Evolutionary conservation across 73 alveolate species (phyloP).

Genomic region (Effrenium voratum): DNA sequence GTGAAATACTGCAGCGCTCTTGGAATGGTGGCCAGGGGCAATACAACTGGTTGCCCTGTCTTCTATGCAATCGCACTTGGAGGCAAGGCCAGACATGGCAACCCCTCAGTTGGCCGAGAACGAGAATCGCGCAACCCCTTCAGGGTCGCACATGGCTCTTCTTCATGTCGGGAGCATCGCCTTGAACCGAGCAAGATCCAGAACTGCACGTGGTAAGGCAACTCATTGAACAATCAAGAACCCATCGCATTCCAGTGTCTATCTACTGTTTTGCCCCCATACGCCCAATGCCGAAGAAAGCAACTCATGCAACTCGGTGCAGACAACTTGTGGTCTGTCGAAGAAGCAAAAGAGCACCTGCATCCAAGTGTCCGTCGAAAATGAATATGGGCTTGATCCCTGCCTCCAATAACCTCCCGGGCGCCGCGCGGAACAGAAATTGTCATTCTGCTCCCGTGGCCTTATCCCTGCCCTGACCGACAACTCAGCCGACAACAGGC

Average conservation of each 20-base stretch:
- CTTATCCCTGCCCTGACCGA: no score
- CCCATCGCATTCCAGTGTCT: no score
- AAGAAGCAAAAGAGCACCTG: not conserved
- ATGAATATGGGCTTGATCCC: constrained; percentile 80
- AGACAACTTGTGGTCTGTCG: not conserved
- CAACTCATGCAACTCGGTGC: not conserved
- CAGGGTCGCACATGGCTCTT: constrained; percentile 33
- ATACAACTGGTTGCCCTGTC: no score
- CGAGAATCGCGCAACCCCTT: no score
- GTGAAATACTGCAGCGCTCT: no score
- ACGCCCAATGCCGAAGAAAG: not conserved
- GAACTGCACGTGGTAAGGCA: not conserved
- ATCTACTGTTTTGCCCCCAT: not conserved
- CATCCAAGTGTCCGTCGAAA: constrained; percentile 30
- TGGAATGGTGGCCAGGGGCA: no score
- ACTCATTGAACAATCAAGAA: not conserved
- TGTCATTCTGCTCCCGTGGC: no score
- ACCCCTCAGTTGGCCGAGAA: no score
- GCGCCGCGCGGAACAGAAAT: no score
- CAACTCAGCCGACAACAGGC: no score
- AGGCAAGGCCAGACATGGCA: no score
- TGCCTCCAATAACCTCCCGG: constrained; percentile 52
- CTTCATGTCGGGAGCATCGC: constrained; percentile 57
- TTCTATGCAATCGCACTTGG: no score
- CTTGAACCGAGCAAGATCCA: not conserved